Evolutionary conservation across 352 stramenopile genomes (phyloP).

Genomic region (Pythium graminicola): DNA sequence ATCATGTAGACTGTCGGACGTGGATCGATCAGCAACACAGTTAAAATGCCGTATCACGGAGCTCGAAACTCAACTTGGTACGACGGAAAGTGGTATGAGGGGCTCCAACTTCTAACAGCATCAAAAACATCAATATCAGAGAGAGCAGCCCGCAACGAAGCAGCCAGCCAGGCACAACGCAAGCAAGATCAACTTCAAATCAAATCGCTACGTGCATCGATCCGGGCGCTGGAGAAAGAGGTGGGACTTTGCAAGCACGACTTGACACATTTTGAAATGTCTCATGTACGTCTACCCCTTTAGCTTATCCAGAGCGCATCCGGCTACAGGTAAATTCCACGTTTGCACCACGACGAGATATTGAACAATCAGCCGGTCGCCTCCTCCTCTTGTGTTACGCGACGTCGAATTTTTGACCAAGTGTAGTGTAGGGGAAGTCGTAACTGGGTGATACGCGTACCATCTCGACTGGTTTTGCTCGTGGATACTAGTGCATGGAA

Average conservation of each 20-base stretch:
- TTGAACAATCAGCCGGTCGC: slow-evolving; percentile 18
- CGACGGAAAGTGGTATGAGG: neutral
- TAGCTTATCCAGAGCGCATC: slow-evolving; percentile 18
- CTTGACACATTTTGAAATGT: neutral
- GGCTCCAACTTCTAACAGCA: too few species aligned
- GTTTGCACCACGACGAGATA: too few species aligned
- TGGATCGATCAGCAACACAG: neutral
- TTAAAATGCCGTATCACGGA: slow-evolving; percentile 11
- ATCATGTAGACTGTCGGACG: slow-evolving; percentile 9
- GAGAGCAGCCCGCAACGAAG: neutral
- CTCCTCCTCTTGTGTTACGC: slow-evolving; percentile 30
- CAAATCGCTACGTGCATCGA: slow-evolving; percentile 23
- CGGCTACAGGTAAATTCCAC: slow-evolving; percentile 1
- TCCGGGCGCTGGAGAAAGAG: slow-evolving; percentile 25
- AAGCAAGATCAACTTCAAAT: slow-evolving; percentile 24
- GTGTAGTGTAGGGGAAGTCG: slow-evolving; percentile 60
- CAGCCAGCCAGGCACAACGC: neutral
- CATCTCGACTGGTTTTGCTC: slow-evolving; percentile 58
- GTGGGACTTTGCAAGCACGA: neutral
- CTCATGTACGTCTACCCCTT: neutral
- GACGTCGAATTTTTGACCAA: slow-evolving; percentile 35
- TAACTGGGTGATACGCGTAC: slow-evolving; percentile 64
- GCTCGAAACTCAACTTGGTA: slow-evolving; percentile 21
- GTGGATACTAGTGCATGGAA: slow-evolving; percentile 63
- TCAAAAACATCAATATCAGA: too few species aligned